Conservation (phyloP, 305 asterid genomes). For the Fraxinus sp. region DNA sequence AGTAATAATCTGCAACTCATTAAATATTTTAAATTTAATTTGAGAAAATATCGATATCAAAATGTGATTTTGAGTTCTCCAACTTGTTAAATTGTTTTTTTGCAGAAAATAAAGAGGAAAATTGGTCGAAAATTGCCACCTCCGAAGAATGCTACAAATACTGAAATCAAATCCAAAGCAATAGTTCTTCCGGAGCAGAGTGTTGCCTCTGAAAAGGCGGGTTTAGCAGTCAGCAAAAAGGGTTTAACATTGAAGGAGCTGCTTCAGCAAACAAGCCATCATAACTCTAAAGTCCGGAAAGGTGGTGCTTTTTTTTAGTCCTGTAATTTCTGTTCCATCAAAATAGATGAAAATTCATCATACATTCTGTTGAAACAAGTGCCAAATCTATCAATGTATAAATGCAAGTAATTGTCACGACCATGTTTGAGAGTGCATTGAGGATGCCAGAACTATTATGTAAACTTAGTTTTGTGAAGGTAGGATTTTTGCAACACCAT, state of each 20-base stretch:
- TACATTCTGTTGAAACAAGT: background rate
- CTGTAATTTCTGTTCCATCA: conserved; percentile 1
- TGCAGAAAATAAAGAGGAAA: conserved; percentile 86
- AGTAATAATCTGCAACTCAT: conserved; percentile 37
- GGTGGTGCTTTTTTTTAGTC: conserved; percentile 35
- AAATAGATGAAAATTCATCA: conserved; percentile 5
- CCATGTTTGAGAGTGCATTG: background rate
- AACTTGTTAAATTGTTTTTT: conserved; percentile 3
- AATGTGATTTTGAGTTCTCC: background rate
- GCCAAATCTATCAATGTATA: background rate
- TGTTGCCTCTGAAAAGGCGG: conserved; percentile 75
- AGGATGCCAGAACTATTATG: background rate
- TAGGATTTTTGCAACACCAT: background rate
- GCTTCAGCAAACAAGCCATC: conserved; percentile 92
- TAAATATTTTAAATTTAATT: background rate
- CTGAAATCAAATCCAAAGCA: conserved; percentile 78
- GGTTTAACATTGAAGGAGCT: conserved; percentile 94
- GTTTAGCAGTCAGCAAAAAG: conserved; percentile 79
- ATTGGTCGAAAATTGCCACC: conserved; percentile 94
- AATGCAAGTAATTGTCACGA: background rate
- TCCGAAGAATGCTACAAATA: conserved; percentile 82
- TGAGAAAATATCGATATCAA: conserved; percentile 5
- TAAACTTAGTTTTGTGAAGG: background rate
- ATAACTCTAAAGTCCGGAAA: conserved; percentile 89
- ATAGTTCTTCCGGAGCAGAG: conserved; percentile 94